Percentiles rank a stretch among this genome's conserved stretches.
Conservation (phyloP, 108 stramenopile species). For the Cyclotella atomus region DNA sequence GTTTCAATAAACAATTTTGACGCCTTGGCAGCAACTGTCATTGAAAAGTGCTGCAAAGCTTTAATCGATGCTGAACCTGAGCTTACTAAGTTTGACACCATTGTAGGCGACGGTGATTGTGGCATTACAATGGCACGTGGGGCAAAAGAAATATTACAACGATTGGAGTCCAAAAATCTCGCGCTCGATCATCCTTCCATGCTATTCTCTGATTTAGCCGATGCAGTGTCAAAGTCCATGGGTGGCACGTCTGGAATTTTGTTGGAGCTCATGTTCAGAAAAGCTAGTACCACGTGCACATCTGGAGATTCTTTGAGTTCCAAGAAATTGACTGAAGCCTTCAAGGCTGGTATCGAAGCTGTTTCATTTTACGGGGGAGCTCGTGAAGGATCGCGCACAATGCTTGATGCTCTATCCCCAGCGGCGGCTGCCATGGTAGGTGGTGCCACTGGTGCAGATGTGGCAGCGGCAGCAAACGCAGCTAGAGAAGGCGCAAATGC, state of each 20-base stretch:
- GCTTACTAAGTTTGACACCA: conserved; percentile 88
- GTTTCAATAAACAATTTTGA: conserved; percentile 56
- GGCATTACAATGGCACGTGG: conserved; percentile 96
- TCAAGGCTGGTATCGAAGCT: conserved; percentile 87
- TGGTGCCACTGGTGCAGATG: conserved; percentile 13
- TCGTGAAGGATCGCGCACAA: conserved; percentile 89
- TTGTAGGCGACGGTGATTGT: conserved; percentile 98
- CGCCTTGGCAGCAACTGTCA: conserved; percentile 14
- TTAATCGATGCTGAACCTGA: conserved; percentile 81
- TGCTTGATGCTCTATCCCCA: conserved; percentile 95
- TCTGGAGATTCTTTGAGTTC: conserved; percentile 50
- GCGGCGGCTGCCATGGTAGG: conserved; percentile 56
- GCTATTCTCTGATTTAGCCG: conserved; percentile 74
- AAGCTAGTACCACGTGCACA: conserved; percentile 61
- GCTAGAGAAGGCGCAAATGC: conserved; percentile 87
- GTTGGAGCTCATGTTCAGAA: conserved; percentile 91
- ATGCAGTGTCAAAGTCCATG: conserved; percentile 86
- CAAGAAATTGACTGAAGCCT: conserved; percentile 64
- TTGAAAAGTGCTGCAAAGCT: conserved; percentile 49
- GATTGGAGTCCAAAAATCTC: conserved; percentile 53
- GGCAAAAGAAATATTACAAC: conserved; percentile 75
- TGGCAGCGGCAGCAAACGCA: conserved; percentile 65
- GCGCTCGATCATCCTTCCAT: conserved; percentile 59
- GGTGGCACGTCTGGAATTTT: conserved; percentile 97
- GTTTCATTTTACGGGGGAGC: conserved; percentile 95